Evolutionary conservation across 495 filamentous ascomycete species (phyloP).

Genomic region (Lasiosphaeria miniovina): DNA sequence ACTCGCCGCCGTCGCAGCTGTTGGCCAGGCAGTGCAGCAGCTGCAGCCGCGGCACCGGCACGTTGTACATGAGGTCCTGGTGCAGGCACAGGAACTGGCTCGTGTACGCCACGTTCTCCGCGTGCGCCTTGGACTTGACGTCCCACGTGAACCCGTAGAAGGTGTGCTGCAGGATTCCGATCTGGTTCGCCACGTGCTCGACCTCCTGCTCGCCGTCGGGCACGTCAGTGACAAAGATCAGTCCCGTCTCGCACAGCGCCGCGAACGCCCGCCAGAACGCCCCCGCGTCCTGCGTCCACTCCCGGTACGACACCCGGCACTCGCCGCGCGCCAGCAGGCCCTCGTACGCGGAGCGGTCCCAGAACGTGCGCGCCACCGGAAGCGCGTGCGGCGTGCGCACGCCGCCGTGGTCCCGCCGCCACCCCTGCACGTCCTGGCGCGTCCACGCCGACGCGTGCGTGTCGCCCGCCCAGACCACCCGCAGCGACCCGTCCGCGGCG

Average conservation of each 20-base stretch:
- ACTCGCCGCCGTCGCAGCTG: slow-evolving; percentile 71
- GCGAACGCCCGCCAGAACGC: slow-evolving; percentile 53
- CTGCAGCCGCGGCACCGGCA: slow-evolving; percentile 73
- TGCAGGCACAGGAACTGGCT: slow-evolving; percentile 74
- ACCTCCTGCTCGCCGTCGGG: slow-evolving; percentile 63
- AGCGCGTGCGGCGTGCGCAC: slow-evolving; percentile 14
- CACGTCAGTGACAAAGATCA: slow-evolving; percentile 71
- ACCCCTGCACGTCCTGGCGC: slow-evolving; percentile 10
- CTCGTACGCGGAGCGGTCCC: slow-evolving; percentile 34
- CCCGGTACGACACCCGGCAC: slow-evolving; percentile 56
- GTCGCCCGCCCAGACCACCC: slow-evolving; percentile 54
- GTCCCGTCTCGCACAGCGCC: slow-evolving; percentile 55
- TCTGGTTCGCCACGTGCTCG: slow-evolving; percentile 61
- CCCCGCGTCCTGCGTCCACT: slow-evolving; percentile 58
- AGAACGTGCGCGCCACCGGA: slow-evolving; percentile 17
- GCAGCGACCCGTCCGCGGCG: slow-evolving; percentile 41
- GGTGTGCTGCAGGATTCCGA: slow-evolving; percentile 73
- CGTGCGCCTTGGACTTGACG: slow-evolving; percentile 68
- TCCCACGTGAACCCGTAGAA: slow-evolving; percentile 93
- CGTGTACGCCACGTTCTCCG: slow-evolving; percentile 92
- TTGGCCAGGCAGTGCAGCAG: slow-evolving; percentile 83
- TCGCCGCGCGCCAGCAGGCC: slow-evolving; percentile 24
- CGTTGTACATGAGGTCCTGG: slow-evolving; percentile 90
- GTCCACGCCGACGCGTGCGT: slow-evolving; percentile 18
- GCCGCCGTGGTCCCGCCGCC: not conserved